phyloP scores from a whole-genome alignment of 768 basidiomycete genomes.

The Suillus alpinus region DNA sequence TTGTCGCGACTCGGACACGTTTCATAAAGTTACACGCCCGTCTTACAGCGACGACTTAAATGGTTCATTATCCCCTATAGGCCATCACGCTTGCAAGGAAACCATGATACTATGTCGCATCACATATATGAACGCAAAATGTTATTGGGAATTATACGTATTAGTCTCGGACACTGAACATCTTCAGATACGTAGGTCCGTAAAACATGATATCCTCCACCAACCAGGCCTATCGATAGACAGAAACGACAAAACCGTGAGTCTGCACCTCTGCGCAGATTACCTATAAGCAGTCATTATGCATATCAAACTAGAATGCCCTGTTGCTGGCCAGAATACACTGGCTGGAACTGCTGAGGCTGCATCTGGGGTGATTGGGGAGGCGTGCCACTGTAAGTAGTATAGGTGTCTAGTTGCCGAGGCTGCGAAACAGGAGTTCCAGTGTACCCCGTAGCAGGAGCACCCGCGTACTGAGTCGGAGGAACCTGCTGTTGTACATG shows the following conservation, averaged over 20 bases:
- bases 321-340: background rate
- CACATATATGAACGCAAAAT: background rate
- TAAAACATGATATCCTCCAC: background rate
- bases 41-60: background rate
- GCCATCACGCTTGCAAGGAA: too few species aligned
- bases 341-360: background rate
- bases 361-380: background rate
- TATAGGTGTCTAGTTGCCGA: background rate
- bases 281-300: background rate
- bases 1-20: background rate
- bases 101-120: background rate
- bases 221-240: background rate
- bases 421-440: conserved; percentile 4
- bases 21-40: background rate
- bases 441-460: conserved; percentile 8
- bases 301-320: background rate
- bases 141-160: background rate
- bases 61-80: background rate
- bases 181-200: background rate
- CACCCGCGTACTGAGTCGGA: conserved; percentile 10
- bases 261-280: background rate
- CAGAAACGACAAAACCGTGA: background rate
- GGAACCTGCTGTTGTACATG: conserved; percentile 12
- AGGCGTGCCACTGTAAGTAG: background rate
- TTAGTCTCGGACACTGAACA: background rate